Evolutionary conservation across 1,284 basidiomycete species (phyloP).

Genomic region (Apiotrichum gracile): DNA sequence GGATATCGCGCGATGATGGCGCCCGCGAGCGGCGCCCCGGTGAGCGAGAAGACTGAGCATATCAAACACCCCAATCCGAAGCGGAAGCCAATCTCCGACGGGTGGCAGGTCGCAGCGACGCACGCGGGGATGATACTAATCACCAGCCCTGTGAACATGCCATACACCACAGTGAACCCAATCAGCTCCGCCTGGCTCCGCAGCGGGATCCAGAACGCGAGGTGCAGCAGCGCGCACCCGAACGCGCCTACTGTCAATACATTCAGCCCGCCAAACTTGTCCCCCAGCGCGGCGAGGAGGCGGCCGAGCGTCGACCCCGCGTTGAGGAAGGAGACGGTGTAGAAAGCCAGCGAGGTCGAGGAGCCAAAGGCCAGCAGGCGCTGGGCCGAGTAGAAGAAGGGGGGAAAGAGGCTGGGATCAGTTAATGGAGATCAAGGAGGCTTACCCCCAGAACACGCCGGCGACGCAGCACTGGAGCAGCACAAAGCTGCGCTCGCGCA

Average conservation of each 20-base stretch:
- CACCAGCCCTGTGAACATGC: constrained; percentile 29
- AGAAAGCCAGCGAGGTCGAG: constrained; percentile 19
- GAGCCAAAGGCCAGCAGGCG: constrained; percentile 29
- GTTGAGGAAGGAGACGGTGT: constrained; percentile 30
- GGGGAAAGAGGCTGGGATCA: constrained; percentile 21
- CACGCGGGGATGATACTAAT: constrained; percentile 26
- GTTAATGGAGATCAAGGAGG: not conserved
- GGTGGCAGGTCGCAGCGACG: constrained; percentile 17
- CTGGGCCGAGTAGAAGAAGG: constrained; percentile 29
- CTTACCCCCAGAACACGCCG: constrained; percentile 18
- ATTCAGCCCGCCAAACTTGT: constrained; percentile 23
- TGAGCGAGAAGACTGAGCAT: constrained; percentile 28
- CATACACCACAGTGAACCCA: constrained; percentile 34
- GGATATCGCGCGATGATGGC: constrained; percentile 30
- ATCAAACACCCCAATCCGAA: constrained; percentile 24
- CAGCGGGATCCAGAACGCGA: constrained; percentile 25
- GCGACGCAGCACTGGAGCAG: constrained; percentile 22
- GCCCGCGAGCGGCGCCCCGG: constrained; percentile 39
- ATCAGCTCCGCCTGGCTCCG: constrained; percentile 24
- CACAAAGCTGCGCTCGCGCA: constrained; percentile 19
- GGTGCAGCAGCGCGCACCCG: constrained; percentile 2
- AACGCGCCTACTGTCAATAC: not conserved
- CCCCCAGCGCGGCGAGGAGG: constrained; percentile 7
- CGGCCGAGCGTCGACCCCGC: constrained; percentile 27
- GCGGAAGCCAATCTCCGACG: constrained; percentile 24